Base-by-base conservation (phyloP, 108 stramenopile species). In the Pinguiococcus pyrenoidosus region DNA sequence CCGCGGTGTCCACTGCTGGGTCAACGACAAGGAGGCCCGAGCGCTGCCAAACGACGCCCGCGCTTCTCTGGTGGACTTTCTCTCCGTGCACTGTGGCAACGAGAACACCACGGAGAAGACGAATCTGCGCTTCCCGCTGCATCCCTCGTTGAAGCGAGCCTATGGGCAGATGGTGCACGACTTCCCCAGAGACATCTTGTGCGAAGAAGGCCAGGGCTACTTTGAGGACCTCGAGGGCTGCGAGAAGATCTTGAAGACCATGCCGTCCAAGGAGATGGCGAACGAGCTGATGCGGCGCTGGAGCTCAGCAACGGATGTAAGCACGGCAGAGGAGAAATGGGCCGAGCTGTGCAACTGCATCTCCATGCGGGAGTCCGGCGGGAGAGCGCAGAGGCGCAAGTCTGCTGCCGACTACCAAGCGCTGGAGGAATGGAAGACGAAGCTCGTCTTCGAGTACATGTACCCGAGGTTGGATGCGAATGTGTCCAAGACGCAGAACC, bases 1-100 rank as follows among this genome's bases (percentile, higher is more conserved):
- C 29, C 88, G 97, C 61, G 97, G 97, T n/a, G 85, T 99, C 48
- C 97, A 99, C 68, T 92, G 91, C 55, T 99, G 97, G 97, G 90
- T 99, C 16, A 85, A 85, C 54, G 97, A 99, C 51, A 80, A 80
- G 36, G 33, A 40, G 13, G 94, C 94, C 0, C 66, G 94, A 33
- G 65, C 37, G 43, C 77, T 99, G 16, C 59, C 77, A 10, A 87
- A 99, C 66, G 90, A 92, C 35, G 94, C 76, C 36, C 68, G 97
- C 46, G 66, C 77, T 29, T 91, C 92, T 3, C 79, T 99, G 16
- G 94, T 93, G 12, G 65, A 75, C 14, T 99, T 96, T 75, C 83
- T 96, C 62, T 85, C 88, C 78, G 86, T 95, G 43, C 43, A 22
- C 3, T 8, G 25, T 22, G 43, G 43, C 2, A 44, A 44, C 25